Base-by-base conservation (phyloP, 768 basidiomycete genomes). In the Mycena maculata region DNA sequence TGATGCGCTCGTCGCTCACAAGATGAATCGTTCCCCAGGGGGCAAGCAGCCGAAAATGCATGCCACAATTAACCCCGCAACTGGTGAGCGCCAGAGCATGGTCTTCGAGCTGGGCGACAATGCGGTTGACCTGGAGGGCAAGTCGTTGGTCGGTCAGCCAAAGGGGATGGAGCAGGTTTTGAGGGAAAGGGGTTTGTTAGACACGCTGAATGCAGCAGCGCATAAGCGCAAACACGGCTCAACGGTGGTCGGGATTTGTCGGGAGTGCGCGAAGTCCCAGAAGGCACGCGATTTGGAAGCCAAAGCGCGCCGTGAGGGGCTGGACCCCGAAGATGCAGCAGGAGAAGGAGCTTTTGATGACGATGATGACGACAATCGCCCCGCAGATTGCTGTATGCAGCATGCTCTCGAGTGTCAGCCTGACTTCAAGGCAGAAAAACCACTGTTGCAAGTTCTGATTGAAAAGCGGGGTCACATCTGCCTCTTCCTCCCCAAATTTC, bases 21-120 rank as follows among this genome's bases (percentile, higher is more conserved):
- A 76, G 2, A 76, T 76, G 74, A 77, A 76, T 60, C 56, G 69
- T 16, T 47, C 38, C n/a, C 68, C 68, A 3, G 71, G 75, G 2
- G 76, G 75, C 20, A 71, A 71, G 36, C 74, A 76, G 48, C 71
- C 69, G 16, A 57, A 53, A 8, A 69, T 72, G 68, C 71, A 59
- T 31, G 57, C 62, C 47, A 75, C 74, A 16, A 31, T 58, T 41
- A 73, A 67, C 59, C 73, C 70, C 11, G 45, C 58, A 38, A 64
- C 65, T 10, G 61, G 66, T 12, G 25, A 41, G 31, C 62, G 27
- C 20, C 73, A 74, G 60, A 49, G 50, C 41, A 70, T 72, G 71
- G 66, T 66, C 12, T 73, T 60, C 53, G 63, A 68, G 31, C 49
- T 7, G 0, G 50, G 49, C 22, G 57, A 72, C 30, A 22, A 52